Evolutionary conservation across 2,329 filamentous ascomycete genomes (phyloP), one percentile per base, ranked within the genome.

Genomic region (Cylindrodendrum hubeiense): DNA sequence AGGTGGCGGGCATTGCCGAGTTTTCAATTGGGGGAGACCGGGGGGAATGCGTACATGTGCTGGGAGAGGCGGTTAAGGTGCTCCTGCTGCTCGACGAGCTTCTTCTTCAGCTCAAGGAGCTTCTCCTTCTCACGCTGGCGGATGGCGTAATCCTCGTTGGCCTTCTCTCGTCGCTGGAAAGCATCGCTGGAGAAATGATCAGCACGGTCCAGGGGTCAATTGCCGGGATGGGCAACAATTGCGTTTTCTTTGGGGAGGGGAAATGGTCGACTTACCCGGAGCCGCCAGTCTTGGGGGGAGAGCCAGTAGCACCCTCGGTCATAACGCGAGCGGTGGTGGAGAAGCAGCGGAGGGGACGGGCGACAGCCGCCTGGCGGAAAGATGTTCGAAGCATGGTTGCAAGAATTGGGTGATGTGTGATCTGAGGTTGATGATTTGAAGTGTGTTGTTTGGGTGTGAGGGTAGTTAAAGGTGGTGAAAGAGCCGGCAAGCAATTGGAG

Each of bases 91-190:
- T 93, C 90, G 68, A 81, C 77, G 71, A 98, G 87, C 85, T 89
- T 90, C 84, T 87, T 86, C 82, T 89, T 91, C 75, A 97, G 90
- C 79, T 89, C 88, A 56, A 87, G 74, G 68, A 98, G 91, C 93
- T 97, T 98, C 85, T 95, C 90, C 84, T 90, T 89, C 88, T 98
- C 96, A 79, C 94, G 93, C 84, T 92, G 85, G 76, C 90, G 89
- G 83, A 99, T 94, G 83, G 92, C 93, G 74, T 89, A 89, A 80
- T 94, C 91, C 85, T 98, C 96, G 79, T 85, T 87, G 72, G 95
- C 95, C 79, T 91, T 89, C 84, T 99, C 96, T 75, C 96, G 94
- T 84, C 91, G 92, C 84, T 91, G 93, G 89, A 98, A 99, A 62
- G 93, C 90, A 79, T 99, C 95, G 74, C 95, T 97, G 71, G 74